Conservation (phyloP, 768 basidiomycete species). For the Lepiota brunneoincarnata region DNA sequence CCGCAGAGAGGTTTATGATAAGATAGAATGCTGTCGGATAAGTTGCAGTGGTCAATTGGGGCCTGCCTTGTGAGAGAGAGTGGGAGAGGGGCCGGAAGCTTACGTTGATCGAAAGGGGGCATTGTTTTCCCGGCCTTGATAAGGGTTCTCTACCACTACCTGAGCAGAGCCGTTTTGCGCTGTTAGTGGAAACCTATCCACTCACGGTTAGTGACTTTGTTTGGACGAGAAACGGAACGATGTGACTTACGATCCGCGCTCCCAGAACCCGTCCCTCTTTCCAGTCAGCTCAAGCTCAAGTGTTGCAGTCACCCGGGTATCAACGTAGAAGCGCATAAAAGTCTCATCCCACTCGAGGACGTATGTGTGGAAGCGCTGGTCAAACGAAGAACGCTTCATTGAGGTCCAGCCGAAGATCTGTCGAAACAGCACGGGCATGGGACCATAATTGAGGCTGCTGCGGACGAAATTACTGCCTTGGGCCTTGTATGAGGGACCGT, state of each 20-base stretch:
- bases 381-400: slow-evolving; percentile 37
- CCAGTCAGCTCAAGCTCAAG: slow-evolving; percentile 51
- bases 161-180: slow-evolving; percentile 53
- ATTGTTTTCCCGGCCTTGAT: slow-evolving; percentile 50
- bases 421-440: slow-evolving; percentile 36
- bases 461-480: slow-evolving; percentile 61
- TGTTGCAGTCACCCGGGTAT: slow-evolving; percentile 62
- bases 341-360: slow-evolving; percentile 72
- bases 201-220: not conserved
- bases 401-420: slow-evolving; percentile 67
- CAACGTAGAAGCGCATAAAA: slow-evolving; percentile 76
- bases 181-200: slow-evolving; percentile 60
- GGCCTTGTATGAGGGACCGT: slow-evolving; percentile 46
- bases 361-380: slow-evolving; percentile 66
- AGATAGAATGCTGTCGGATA: slow-evolving; percentile 65
- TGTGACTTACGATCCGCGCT: slow-evolving; percentile 45
- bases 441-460: slow-evolving; percentile 70
- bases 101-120: slow-evolving; percentile 85
- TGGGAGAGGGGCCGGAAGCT: slow-evolving; percentile 19
- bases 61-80: too few species aligned
- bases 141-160: slow-evolving; percentile 63
- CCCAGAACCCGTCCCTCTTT: slow-evolving; percentile 48
- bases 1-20: slow-evolving; percentile 70
- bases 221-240: too few species aligned
- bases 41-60: slow-evolving; percentile 16